Base-by-base conservation (phyloP, 2,329 filamentous ascomycete genomes). In the Lasiodiplodia citricola region DNA sequence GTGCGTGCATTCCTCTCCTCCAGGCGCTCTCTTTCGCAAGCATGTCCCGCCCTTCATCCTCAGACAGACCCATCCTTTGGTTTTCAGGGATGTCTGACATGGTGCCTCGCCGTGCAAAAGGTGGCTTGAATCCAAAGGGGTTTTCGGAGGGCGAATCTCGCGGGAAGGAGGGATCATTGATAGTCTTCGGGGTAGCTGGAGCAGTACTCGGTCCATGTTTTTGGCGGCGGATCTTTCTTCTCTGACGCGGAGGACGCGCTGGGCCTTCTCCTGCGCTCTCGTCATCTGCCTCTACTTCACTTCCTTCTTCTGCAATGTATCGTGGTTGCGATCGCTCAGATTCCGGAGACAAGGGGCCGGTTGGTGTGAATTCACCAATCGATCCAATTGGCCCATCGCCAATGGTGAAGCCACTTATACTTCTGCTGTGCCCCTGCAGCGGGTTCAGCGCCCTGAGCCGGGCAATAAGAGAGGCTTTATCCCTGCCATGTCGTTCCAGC, bases 251-350 rank as follows among this genome's bases (percentile, higher is more conserved):
- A 57, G 81, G 79, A 11, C 75, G 73, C 4, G 77, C 78, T 6
- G 78, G 77, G 14, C 80, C 81, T 70, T 97, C 94, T 65, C 94
- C 93, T 0, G 90, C 92, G 55, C 93, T 97, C 76, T 96, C 94
- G 1, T 91, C 92, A 77, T 96, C 93, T 0, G 91, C 90, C 75
- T 92, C 90, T 16, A 85, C 88, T 77, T 94, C 92, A 77, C 89
- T 92, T 23, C 88, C 89, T 70, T 86, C 86, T 69, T 87, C 86
- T 86, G 86, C 71, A 88, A 68, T 54, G 25, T 83, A 79, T 2
- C 78, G 79, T 16, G 76, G 75, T 35, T 84, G 81, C 35, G 81
- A 82, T 70, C 82, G 79, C 74, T 87, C 84, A n/a, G 83, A 83
- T 18, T 78, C 79, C 5, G 85, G 84, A 0, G 83, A 84, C 25